Percentiles rank a stretch among this genome's conserved stretches.
These are phyloP conservation scores for Termitomyces sp. DNA, from an alignment of 768 basidiomycete genomes.

Conservation along the genomic window DNA sequence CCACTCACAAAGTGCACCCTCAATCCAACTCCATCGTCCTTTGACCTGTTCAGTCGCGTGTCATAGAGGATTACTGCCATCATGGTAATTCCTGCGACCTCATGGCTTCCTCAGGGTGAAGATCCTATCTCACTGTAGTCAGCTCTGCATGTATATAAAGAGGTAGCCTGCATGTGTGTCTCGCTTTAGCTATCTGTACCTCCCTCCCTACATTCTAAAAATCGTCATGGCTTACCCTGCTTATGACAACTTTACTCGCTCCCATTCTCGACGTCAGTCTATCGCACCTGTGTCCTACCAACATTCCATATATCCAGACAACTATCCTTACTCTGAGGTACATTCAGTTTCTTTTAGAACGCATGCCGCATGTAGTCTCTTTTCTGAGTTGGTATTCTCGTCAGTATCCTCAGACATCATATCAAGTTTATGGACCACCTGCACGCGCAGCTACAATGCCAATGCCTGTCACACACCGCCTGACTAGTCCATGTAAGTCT, in stretches of 20 bases:
- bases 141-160: constrained; percentile 14
- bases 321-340: constrained; percentile 28
- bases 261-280: constrained; percentile 33
- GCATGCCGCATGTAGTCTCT: neutral
- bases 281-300: constrained; percentile 26
- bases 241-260: constrained; percentile 21
- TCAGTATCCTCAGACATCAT: constrained; percentile 39
- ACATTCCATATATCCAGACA: constrained; percentile 35
- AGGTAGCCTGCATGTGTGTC: neutral
- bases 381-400: neutral
- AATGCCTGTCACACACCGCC: constrained; percentile 25
- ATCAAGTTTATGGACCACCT: constrained; percentile 40
- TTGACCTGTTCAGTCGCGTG: neutral
- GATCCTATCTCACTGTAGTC: constrained; percentile 12
- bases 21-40: neutral
- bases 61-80: neutral
- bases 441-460: constrained; percentile 25
- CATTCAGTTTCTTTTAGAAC: neutral
- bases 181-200: neutral
- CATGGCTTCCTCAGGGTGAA: constrained; percentile 11
- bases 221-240: constrained; percentile 18
- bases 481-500: constrained; percentile 35
- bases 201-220: neutral
- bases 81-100: constrained; percentile 9
- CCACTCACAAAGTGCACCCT: neutral